These are phyloP conservation scores for Solanum sitiens DNA, from an alignment of 257 asterid species.

Conservation along the genomic window DNA sequence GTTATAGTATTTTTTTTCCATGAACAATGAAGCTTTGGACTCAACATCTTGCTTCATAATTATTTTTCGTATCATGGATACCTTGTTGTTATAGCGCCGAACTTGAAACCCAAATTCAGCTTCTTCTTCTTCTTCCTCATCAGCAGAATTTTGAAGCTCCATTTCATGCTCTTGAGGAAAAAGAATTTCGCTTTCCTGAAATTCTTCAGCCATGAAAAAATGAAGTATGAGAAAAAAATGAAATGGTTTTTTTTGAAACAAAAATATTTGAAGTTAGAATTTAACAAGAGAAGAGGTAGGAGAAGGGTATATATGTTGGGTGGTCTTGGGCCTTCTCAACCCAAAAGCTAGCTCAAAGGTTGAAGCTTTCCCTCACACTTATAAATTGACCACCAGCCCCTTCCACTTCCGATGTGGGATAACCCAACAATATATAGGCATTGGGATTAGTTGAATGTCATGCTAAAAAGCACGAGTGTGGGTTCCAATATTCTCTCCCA, in stretches of 20 bases:
- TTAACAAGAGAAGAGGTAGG: background rate
- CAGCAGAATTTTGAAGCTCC: background rate
- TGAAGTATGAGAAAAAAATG: background rate
- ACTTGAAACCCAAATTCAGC: background rate
- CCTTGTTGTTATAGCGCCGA: background rate
- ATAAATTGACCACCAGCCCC: too few species aligned
- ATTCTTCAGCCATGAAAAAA: background rate
- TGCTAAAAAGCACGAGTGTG: too few species aligned
- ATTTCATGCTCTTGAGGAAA: background rate
- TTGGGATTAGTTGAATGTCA: too few species aligned
- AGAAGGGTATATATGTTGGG: too few species aligned
- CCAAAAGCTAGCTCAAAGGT: too few species aligned
- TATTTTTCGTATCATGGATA: constrained; percentile 17
- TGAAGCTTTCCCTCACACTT: too few species aligned
- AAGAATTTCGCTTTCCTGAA: background rate
- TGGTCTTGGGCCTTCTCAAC: too few species aligned
- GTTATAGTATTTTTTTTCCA: background rate
- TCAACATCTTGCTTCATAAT: background rate
- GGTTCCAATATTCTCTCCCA: too few species aligned
- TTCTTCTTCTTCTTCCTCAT: background rate
- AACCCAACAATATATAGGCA: too few species aligned
- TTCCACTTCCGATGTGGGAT: too few species aligned
- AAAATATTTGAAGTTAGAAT: background rate
- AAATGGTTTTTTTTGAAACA: too few species aligned
- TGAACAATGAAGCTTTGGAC: background rate